Evolutionary conservation across 192 early-diverging fungal species (phyloP).

Genomic region (Linnemannia schmuckeri): DNA sequence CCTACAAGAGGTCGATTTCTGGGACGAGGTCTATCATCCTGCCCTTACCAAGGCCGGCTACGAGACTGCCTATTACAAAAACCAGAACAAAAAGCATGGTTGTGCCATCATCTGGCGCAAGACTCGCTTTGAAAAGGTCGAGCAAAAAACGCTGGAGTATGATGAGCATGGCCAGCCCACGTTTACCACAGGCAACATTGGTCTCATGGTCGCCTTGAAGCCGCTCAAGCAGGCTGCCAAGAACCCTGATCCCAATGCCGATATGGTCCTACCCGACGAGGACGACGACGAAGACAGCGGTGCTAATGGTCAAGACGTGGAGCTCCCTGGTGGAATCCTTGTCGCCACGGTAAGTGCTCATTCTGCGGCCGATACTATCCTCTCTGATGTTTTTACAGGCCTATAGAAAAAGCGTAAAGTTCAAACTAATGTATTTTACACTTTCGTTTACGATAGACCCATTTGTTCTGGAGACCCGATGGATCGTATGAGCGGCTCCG

Average conservation of each 20-base stretch:
- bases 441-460: constrained; percentile 24
- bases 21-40: constrained; percentile 45
- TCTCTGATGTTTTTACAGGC: too few species aligned
- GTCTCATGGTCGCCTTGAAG: constrained; percentile 49
- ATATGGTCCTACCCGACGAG: constrained; percentile 46
- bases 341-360: constrained; percentile 39
- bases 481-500: constrained; percentile 56
- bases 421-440: background rate
- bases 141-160: constrained; percentile 42
- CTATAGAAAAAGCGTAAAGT: background rate
- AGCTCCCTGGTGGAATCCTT: constrained; percentile 36
- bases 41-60: constrained; percentile 49
- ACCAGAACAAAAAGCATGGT: constrained; percentile 51
- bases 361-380: too few species aligned
- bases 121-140: constrained; percentile 43
- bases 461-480: constrained; percentile 56
- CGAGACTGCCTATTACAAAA: constrained; percentile 42
- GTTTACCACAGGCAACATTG: constrained; percentile 47
- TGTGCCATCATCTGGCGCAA: constrained; percentile 54
- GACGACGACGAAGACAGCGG: constrained; percentile 3
- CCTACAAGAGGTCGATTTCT: constrained; percentile 69
- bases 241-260: constrained; percentile 53
- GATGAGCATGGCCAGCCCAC: constrained; percentile 51
- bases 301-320: background rate
- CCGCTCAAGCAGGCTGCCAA: constrained; percentile 18